phyloP scores from a whole-genome alignment of 2,329 filamentous ascomycete species.

The Microdochium bolleyi region DNA sequence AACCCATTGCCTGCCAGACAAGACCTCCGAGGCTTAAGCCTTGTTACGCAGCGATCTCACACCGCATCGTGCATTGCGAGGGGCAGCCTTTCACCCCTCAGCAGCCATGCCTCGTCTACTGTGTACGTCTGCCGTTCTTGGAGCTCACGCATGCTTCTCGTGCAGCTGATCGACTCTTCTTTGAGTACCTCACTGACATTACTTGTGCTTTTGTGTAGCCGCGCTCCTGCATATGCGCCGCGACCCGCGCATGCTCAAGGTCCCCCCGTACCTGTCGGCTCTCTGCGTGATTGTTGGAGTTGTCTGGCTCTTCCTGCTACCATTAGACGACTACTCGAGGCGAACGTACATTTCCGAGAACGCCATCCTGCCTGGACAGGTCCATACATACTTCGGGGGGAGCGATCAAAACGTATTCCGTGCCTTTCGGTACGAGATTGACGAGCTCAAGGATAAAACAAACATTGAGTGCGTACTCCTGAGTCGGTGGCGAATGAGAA shows the following conservation, averaged over 20 bases:
- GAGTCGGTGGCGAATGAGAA: not conserved
- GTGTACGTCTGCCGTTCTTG: slow-evolving; percentile 28
- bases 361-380: slow-evolving; percentile 87
- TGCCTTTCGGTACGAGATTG: slow-evolving; percentile 80
- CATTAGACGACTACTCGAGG: slow-evolving; percentile 83
- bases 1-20: not conserved
- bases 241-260: slow-evolving; percentile 72
- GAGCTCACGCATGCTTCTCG: not conserved
- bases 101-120: slow-evolving; percentile 44
- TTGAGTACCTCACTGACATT: not conserved
- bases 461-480: slow-evolving; percentile 42
- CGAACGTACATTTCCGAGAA: slow-evolving; percentile 97
- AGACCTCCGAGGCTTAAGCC: not conserved
- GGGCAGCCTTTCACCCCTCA: slow-evolving; percentile 1
- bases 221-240: slow-evolving; percentile 36
- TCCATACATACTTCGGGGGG: slow-evolving; percentile 95
- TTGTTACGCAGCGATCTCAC: not conserved
- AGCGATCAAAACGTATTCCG: slow-evolving; percentile 93
- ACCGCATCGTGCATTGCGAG: not conserved
- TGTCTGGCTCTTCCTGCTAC: slow-evolving; percentile 82
- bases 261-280: slow-evolving; percentile 82
- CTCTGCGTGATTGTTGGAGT: slow-evolving; percentile 80
- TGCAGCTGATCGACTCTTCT: not conserved
- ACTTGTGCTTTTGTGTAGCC: not conserved
- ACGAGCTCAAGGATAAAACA: slow-evolving; percentile 44